Percentiles rank a stretch among this genome's conserved stretches.
phyloP scores from a whole-genome alignment of 768 basidiomycete genomes.

The Auricularia heimuer region DNA sequence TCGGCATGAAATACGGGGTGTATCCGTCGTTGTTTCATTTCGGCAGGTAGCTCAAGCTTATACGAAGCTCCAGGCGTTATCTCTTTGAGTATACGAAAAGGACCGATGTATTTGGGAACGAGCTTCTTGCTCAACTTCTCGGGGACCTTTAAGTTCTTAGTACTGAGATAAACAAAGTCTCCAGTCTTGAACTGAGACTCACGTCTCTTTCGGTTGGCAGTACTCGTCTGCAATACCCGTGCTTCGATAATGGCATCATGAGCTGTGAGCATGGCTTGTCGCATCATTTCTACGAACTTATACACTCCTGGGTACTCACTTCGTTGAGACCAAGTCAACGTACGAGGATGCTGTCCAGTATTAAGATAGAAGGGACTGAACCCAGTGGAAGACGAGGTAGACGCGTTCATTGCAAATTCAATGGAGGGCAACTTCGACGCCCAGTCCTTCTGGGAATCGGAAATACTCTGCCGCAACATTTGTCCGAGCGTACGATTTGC shows the following conservation, averaged over 20 bases:
- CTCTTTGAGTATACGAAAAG: conserved; percentile 20
- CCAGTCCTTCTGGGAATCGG: conserved; percentile 22
- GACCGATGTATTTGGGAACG: conserved; percentile 30
- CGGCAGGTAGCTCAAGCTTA: conserved; percentile 16
- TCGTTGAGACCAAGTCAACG: conserved; percentile 20
- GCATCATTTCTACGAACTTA: neutral
- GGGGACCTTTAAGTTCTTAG: conserved; percentile 26
- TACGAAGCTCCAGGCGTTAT: conserved; percentile 14
- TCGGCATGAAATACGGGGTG: conserved; percentile 28
- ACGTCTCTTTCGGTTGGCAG: conserved; percentile 1
- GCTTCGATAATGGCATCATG: conserved; percentile 7
- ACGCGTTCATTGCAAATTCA: conserved; percentile 30
- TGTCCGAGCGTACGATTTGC: conserved; percentile 1
- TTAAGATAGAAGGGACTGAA: conserved; percentile 30
- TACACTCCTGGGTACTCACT: conserved; percentile 5
- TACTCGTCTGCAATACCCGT: neutral
- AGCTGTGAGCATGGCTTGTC: conserved; percentile 8
- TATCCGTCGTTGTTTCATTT: conserved; percentile 12
- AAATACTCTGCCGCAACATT: conserved; percentile 3
- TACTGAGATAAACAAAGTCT: conserved; percentile 28
- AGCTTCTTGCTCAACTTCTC: conserved; percentile 28
- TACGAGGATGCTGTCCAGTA: conserved; percentile 20
- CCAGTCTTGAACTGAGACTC: conserved; percentile 15
- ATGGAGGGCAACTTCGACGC: conserved; percentile 19
- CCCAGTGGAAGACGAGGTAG: conserved; percentile 25